Percentiles rank a stretch among this genome's conserved stretches.
phyloP scores from a whole-genome alignment of 2,329 filamentous ascomycete species.

The Coniochaeta sp. region DNA sequence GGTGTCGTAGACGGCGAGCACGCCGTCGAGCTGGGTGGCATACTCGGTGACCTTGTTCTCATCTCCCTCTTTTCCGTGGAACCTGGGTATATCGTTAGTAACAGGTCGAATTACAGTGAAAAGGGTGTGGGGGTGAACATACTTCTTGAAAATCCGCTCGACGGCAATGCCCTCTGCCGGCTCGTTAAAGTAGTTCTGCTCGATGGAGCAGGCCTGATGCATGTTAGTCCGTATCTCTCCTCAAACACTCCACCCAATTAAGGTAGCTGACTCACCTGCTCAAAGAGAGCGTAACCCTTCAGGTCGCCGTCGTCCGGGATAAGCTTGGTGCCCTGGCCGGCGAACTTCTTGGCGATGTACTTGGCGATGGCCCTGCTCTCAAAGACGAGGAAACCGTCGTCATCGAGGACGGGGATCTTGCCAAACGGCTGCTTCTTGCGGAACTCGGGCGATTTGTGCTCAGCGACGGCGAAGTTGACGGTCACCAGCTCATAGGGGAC shows the following conservation, averaged over 20 bases:
- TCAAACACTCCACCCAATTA: not conserved
- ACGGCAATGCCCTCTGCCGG: not conserved
- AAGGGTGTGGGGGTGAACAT: not conserved
- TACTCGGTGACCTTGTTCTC: not conserved
- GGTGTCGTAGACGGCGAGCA: not conserved
- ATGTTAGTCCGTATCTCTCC: not conserved
- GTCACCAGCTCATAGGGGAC: not conserved
- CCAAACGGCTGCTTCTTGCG: not conserved
- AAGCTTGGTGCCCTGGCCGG: not conserved
- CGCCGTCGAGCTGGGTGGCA: not conserved
- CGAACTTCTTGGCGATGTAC: not conserved
- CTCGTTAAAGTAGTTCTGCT: not conserved
- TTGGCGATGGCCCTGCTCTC: not conserved
- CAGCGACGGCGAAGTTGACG: not conserved
- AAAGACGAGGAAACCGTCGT: not conserved
- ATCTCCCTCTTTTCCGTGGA: not conserved
- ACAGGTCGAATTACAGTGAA: not conserved
- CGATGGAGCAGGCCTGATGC: not conserved
- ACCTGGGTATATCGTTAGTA: not conserved
- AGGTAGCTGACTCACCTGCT: not conserved
- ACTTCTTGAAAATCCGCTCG: not conserved
- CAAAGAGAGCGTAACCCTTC: not conserved
- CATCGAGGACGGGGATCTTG: not conserved
- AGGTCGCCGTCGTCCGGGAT: not conserved
- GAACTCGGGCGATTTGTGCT: not conserved